Base-by-base conservation (phyloP, 2,329 filamentous ascomycete genomes). In the Fusarium sp. region DNA sequence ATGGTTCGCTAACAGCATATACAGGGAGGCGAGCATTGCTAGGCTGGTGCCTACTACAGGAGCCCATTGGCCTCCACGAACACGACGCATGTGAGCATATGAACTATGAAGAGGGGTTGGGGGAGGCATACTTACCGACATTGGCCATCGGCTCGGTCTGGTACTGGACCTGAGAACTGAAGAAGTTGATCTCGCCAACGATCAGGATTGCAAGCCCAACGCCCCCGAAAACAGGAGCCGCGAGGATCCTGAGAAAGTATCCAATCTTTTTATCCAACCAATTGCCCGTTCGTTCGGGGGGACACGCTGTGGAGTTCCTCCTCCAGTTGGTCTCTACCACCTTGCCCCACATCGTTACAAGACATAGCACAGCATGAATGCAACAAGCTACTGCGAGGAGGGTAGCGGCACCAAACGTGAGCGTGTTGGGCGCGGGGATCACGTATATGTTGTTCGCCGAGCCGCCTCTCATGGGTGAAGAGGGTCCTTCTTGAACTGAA, bases 101-200 rank as follows among this genome's bases (percentile, higher is more conserved):
- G 20, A 11, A 14, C 1, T 5, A 18, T 5, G 38, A 14, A 8
- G 7, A 1, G 3, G 2, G 0, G 31, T 27, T 10, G 1, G 4
- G 4, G 6, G 9, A 4, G 0, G 16, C 2, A 22, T 16, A 38
- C 86, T 73, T 81, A 90, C 90, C 90, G 58, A 93, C 85, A 70
- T 88, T 91, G 6, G 84, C 84, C 62, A 93, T 89, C 0, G 90
- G 90, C 69, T 93, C 91, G 0, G 89, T 92, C 69, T 91, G 85
- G 68, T 89, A 91, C 0, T 71, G 74, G 5, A 93, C 84, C 65
- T 88, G 89, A 0, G 64, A 22, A 57, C 89, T 92, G 74, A 86
- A 92, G 72, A 93, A 90, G 73, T 93, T 93, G 35, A 85, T 84
- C 80, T 93, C 91, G 1, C 91, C 91, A 1, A 91, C 80, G 5